Evolutionary conservation across 2,329 filamentous ascomycete species (phyloP), one percentile per base, ranked within the genome.

Genomic region (Blastomyces silverae): DNA sequence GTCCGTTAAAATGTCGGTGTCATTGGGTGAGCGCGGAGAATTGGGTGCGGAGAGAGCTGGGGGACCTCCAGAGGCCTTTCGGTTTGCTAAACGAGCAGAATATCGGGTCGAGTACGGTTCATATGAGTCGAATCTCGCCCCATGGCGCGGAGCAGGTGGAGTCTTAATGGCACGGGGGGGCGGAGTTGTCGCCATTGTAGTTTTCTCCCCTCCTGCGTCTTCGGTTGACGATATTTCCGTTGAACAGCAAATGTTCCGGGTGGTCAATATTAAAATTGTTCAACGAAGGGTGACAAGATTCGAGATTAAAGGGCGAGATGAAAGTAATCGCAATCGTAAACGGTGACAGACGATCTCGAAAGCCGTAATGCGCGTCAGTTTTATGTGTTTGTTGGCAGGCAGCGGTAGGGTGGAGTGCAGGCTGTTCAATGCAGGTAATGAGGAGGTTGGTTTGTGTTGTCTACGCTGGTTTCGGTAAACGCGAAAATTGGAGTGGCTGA

Each of bases 101-200:
- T 74, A 73, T 52, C 79, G 74, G 42, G 76, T 76, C 37, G 64
- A 10, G 75, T 78, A 77, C 28, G 75, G 76, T 55, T 75, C 75
- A 67, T 75, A 78, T 44, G 72, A 67, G 68, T 81, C 77, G 69
- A 80, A 79, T 64, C 73, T 74, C 65, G 78, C 70, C 57, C 80
- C 80, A 74, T 80, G 77, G 64, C 75, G 76, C 61, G 80, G 80
- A 65, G 79, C 79, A 53, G 73, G 72, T 56, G 80, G 80, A 59
- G 76, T 76, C n/a, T 75, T 71, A 63, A 78, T 68, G 34, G 68
- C 70, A 44, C 74, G 73, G 46, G 75, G 73, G n/a, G 79, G 79
- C 64, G 79, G 79, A 69, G 79, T 81, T 48, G 78, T 75, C 62
- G 78, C 75, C 78, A 80, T 80, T 62, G 64, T 17, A 62, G 20